phyloP scores from a whole-genome alignment of 2,329 filamentous ascomycete species.

The Botryotinia convoluta region DNA sequence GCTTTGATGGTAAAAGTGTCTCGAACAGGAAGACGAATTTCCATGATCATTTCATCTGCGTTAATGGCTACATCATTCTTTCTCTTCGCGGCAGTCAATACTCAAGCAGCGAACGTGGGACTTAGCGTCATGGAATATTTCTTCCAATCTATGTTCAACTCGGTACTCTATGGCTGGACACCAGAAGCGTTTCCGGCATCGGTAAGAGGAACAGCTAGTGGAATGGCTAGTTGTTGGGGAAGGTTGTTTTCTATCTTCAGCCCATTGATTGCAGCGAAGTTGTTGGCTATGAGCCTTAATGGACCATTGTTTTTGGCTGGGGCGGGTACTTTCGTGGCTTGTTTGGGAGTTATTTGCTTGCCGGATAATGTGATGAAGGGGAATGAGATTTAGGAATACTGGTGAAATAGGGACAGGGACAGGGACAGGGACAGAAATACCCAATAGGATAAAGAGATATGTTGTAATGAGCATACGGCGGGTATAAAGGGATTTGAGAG shows the following conservation, averaged over 20 bases:
- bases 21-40: slow-evolving; percentile 33
- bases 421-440: background rate
- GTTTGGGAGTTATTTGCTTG: slow-evolving; percentile 49
- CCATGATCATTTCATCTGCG: slow-evolving; percentile 34
- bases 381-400: slow-evolving; percentile 9
- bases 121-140: slow-evolving; percentile 38
- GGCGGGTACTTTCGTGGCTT: slow-evolving; percentile 52
- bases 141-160: slow-evolving; percentile 36
- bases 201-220: slow-evolving; percentile 52
- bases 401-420: background rate
- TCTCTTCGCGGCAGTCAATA: slow-evolving; percentile 34
- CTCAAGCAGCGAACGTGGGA: slow-evolving; percentile 33
- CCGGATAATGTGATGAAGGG: slow-evolving; percentile 36
- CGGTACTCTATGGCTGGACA: slow-evolving; percentile 30
- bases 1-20: slow-evolving; percentile 25
- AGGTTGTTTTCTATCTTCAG: slow-evolving; percentile 56
- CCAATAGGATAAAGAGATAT: background rate
- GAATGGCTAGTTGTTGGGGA: slow-evolving; percentile 58
- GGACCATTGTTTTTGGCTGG: slow-evolving; percentile 55
- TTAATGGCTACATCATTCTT: slow-evolving; percentile 35
- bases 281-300: slow-evolving; percentile 44
- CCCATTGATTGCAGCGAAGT: slow-evolving; percentile 53
- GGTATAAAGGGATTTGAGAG: background rate
- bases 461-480: background rate
- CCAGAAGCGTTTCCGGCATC: slow-evolving; percentile 42